These are phyloP conservation scores for Aspergillus steynii DNA, from an alignment of 495 filamentous ascomycete species.

Conservation along the genomic window DNA sequence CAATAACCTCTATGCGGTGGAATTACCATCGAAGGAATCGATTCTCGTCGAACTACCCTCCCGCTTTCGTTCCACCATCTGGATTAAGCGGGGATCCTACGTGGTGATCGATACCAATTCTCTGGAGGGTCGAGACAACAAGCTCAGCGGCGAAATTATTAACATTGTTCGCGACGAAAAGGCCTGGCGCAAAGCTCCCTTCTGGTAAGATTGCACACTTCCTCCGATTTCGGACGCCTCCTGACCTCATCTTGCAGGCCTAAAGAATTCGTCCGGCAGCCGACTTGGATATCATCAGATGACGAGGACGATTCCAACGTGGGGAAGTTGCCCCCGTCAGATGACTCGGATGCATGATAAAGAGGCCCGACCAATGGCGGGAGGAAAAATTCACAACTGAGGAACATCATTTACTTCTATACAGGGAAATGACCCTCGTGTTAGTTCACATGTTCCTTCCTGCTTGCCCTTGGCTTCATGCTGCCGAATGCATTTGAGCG, in stretches of 20 bases:
- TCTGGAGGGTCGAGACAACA: conserved; percentile 69
- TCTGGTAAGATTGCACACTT: conserved; percentile 63
- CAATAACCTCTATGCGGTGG: conserved; percentile 80
- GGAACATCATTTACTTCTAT: not conserved
- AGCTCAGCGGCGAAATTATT: conserved; percentile 83
- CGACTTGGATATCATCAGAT: conserved; percentile 42
- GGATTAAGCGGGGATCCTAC: conserved; percentile 84
- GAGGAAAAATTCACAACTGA: not conserved
- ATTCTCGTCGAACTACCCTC: conserved; percentile 73
- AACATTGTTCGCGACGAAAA: conserved; percentile 93
- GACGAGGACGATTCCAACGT: conserved; percentile 77
- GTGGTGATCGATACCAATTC: conserved; percentile 75
- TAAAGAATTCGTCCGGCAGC: conserved; percentile 70
- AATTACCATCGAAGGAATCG: conserved; percentile 55
- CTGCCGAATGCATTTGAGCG: conserved; percentile 20
- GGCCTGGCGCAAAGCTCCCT: conserved; percentile 84
- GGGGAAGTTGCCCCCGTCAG: conserved; percentile 79
- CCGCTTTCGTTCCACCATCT: conserved; percentile 85
- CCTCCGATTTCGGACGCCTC: conserved; percentile 10
- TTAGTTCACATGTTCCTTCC: conserved; percentile 28
- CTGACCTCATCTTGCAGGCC: conserved; percentile 58
- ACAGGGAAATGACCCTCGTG: not conserved
- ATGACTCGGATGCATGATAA: conserved; percentile 49
- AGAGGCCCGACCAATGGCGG: not conserved
- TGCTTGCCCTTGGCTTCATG: conserved; percentile 12